Conservation (phyloP, 2,329 filamentous ascomycete genomes). For the Sporothrix schenckii region DNA sequence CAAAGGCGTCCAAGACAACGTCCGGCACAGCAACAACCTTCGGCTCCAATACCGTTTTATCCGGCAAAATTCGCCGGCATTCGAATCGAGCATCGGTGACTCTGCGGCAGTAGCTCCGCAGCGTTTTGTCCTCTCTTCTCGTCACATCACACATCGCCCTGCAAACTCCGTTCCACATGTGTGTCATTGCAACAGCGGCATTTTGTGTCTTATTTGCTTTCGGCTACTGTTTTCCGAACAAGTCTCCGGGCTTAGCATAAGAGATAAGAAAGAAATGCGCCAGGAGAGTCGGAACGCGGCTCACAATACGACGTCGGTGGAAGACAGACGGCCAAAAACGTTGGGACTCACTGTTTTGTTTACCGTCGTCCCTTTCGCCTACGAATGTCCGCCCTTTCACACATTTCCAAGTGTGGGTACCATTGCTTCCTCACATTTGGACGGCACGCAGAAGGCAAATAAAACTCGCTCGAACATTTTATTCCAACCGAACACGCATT, state of each 20-base stretch:
- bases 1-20: not conserved
- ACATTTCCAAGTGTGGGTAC: too few species aligned
- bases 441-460: not conserved
- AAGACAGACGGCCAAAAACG: not conserved
- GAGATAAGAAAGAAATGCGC: not conserved
- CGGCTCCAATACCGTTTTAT: constrained; percentile 1
- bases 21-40: not conserved
- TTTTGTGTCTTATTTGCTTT: not conserved
- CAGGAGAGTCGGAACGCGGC: constrained; percentile 6
- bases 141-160: not conserved
- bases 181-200: constrained; percentile 4
- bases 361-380: not conserved
- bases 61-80: constrained; percentile 7
- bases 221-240: too few species aligned
- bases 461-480: too few species aligned
- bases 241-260: not conserved
- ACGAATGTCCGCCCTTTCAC: not conserved
- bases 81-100: not conserved
- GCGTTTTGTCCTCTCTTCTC: not conserved
- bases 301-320: constrained; percentile 17
- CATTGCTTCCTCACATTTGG: not conserved
- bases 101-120: not conserved
- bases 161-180: not conserved
- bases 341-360: not conserved
- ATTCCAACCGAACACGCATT: not conserved